Evolutionary conservation across 768 basidiomycete genomes (phyloP), one percentile per base, ranked within the genome.

Genomic region (Macrocybe gigantea): DNA sequence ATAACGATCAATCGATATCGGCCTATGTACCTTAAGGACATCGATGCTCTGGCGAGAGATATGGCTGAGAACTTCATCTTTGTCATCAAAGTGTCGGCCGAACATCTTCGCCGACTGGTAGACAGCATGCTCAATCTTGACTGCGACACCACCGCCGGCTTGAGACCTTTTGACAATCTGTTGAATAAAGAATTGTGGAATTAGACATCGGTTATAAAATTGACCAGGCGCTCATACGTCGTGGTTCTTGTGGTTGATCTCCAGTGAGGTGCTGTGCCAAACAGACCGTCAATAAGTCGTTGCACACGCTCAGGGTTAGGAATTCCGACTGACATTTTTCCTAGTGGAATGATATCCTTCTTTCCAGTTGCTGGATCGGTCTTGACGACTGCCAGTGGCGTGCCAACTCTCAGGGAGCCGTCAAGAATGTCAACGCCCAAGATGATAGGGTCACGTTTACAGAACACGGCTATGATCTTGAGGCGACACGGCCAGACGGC

Each of bases 61-160:
- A 51, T 88, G 86, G 45, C 92, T 93, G 45, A 93, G 74, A 35
- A 97, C 64, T 57, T 97, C 96, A 63, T 98, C 94, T 68, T 95
- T 90, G 40, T 97, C 94, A 58, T 89, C 87, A 60, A 93, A 97
- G 68, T 97, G 95, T 55, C 94, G 82, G 5, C 94, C 93, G 61
- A 88, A 97, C 83, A 93, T 86, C 68, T 93, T 95, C 30, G 93
- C 83, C 22, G 88, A 87, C 68, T 97, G 88, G 65, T 98, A 93
- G 8, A 94, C 86, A 3, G 93, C 94, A 64, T 95, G 89, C 65
- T 98, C 96, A 51, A 98, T 97, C 77, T 98, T 99, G 56, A 98
- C 89, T 0, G 96, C 95, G 10, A 97, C 94, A 60, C 96, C 95
- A 41, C 79, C 94, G 58, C 93, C 95, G n/a, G 90, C 83, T 64